Evolutionary conservation across 1,284 basidiomycete genomes (phyloP), one percentile per base, ranked within the genome.

Genomic region (Fistulina hepatica): DNA sequence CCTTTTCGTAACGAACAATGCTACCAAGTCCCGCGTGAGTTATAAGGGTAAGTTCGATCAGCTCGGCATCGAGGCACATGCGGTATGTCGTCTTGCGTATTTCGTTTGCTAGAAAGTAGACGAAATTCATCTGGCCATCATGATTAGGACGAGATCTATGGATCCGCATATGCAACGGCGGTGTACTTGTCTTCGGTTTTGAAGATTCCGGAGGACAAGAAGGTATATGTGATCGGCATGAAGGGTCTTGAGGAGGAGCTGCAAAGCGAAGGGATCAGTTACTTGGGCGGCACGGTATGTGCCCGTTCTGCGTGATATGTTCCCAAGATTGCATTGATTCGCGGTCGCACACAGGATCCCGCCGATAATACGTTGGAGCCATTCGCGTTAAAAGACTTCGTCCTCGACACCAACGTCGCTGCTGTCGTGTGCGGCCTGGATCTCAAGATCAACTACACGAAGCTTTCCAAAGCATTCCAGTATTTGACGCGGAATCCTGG

Each of bases 1-100:
- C 36, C 66, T 97, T 26, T 99, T 97, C 56, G 92, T 97, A 25
- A 97, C 93, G 21, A 97, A 97, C 65, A 98, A 97, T 56, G 94
- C 94, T n/a, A 91, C 82, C 34, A 93, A 94, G 63, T 93, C 89
- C 9, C 68, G 94, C 37, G 73, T 66, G 56, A 80, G 67, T 52
- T 93, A 93, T 69, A 90, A 90, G 64, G 69, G 70, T 37, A 95
- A 93, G 57, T 97, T 99, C 54, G 84, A 94, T 56, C 69, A 78
- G 50, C 71, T 97, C 40, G 91, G 89, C 22, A 74, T 97, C 33
- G 70, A 92, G 54, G 88, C 81, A 11, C 67, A 82, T 50, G 80
- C 85, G 52, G 92, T 94, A 57, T 54, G 78, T 67, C 28, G 33
- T 31, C 21, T 33, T 36, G 36, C 36, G 30, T 10, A 36, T 44